These are phyloP conservation scores for Epichloe elymi DNA, from an alignment of 2,329 filamentous ascomycete genomes.

Conservation along the genomic window DNA sequence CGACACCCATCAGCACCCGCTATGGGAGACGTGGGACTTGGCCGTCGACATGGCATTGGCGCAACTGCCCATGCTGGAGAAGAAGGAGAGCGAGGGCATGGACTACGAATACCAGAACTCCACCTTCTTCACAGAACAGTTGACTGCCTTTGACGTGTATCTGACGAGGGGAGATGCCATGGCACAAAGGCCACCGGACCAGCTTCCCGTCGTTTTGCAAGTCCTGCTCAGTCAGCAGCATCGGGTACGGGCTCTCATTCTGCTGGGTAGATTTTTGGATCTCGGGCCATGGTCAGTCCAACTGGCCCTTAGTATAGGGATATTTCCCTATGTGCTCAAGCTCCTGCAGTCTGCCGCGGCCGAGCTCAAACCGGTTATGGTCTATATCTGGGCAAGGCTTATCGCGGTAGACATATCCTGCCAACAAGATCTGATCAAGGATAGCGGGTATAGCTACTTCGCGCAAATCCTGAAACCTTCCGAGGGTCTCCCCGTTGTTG, in stretches of 20 bases:
- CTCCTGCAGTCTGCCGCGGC: conserved; percentile 86
- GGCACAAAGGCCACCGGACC: conserved; percentile 78
- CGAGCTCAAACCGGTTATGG: conserved; percentile 95
- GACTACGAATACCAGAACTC: conserved; percentile 93
- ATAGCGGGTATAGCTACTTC: conserved; percentile 96
- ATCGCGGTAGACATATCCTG: conserved; percentile 90
- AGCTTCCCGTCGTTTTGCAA: conserved; percentile 90
- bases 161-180: conserved; percentile 68
- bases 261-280: conserved; percentile 87
- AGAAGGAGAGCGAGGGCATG: conserved; percentile 55
- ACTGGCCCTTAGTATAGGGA: conserved; percentile 89
- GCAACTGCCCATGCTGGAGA: conserved; percentile 77
- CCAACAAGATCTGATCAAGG: conserved; percentile 86
- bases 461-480: conserved; percentile 79
- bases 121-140: conserved; percentile 89
- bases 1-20: conserved; percentile 82
- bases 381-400: conserved; percentile 96
- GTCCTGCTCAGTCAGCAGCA: conserved; percentile 94
- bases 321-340: conserved; percentile 98
- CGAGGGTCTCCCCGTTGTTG: conserved; percentile 71
- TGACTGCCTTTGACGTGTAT: conserved; percentile 96
- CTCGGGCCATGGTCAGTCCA: conserved; percentile 98
- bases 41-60: conserved; percentile 90
- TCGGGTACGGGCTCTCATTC: conserved; percentile 74
- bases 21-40: conserved; percentile 97